phyloP scores from a whole-genome alignment of 352 stramenopile species.

The Pythium aquatile region DNA sequence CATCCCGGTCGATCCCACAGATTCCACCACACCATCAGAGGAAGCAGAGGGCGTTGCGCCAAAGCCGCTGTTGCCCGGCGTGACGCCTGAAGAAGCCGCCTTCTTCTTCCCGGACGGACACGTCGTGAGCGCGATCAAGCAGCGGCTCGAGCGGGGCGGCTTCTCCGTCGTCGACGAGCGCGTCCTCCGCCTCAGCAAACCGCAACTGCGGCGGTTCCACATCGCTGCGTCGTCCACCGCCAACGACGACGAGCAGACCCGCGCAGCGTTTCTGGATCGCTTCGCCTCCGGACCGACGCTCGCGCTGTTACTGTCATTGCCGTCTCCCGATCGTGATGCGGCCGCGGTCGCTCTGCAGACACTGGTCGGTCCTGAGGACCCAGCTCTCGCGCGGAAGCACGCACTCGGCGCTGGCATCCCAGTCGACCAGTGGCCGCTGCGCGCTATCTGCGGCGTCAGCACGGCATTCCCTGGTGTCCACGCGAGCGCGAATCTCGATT shows the following conservation, averaged over 20 bases:
- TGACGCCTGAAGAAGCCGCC: conserved; percentile 40
- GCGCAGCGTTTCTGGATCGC: conserved; percentile 40
- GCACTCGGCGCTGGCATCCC: conserved; percentile 34
- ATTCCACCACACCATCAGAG: not conserved
- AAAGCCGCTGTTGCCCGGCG: conserved; percentile 31
- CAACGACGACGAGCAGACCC: conserved; percentile 11
- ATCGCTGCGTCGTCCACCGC: conserved; percentile 18
- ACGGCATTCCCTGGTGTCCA: conserved; percentile 63
- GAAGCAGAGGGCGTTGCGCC: conserved; percentile 1
- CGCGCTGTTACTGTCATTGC: conserved; percentile 47
- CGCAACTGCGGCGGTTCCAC: conserved; percentile 36
- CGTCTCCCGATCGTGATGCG: conserved; percentile 15
- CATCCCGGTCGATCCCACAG: conserved; percentile 21
- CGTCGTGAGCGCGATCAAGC: conserved; percentile 35
- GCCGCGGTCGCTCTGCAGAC: conserved; percentile 42
- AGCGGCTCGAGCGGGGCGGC: conserved; percentile 50
- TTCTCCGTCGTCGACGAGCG: conserved; percentile 45
- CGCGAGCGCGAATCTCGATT: conserved; percentile 51
- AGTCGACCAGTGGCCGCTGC: conserved; percentile 55
- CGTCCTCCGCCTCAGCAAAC: conserved; percentile 36
- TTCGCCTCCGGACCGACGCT: conserved; percentile 66
- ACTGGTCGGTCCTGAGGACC: conserved; percentile 63
- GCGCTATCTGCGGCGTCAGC: conserved; percentile 69
- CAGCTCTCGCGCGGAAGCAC: conserved; percentile 40
- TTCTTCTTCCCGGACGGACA: conserved; percentile 42